Evolutionary conservation across 495 filamentous ascomycete genomes (phyloP), one percentile per base, ranked within the genome.

Genomic region (Lichina pygmaea): DNA sequence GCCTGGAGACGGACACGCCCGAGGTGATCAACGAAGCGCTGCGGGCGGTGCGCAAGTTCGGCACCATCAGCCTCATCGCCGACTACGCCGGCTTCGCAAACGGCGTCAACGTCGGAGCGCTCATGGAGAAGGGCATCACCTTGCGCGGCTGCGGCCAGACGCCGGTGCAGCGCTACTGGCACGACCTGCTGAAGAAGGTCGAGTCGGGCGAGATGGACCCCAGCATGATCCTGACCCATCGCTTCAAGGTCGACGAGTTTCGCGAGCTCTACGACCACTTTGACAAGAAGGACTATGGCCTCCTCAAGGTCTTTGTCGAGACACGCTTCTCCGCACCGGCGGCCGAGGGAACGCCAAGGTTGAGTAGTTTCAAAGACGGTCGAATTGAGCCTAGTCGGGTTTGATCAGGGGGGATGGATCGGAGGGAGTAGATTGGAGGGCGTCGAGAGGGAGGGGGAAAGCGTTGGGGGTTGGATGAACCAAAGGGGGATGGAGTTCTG

Each of bases 1-100:
- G 81, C 0, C 55, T 78, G 42, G 85, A 93, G 58, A 93, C 81
- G 3, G 85, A 92, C 57, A 82, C 78, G 5, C 77, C 73, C 41
- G 85, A 93, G 60, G 75, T 89, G 42, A 39, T 92, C 47, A 93
- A 93, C 53, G 81, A 93, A 62, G 82, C 84, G 73, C 71, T 93
- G 34, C 44, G 44, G 15, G 31, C 44, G 11, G 33, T 41, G 33
- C 44, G 44, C 10, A 46, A 46, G 33, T 46, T 46, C 15, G 44
- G 44, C 16, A 7, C 6, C 10, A 24, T 46, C 30, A 8, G 31
- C 17, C 33, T 46, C 33, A 24, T 46, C 10, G 44, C 44, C 11
- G 72, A 86, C 42, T 86, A 86, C 57, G 78, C 78, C 40, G 82
- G 79, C 44, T 86, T 73, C 59, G 79, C 76, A 6, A 86, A 75